phyloP scores from a whole-genome alignment of 192 early-diverging fungal species.

The Dissophora globulifera region DNA sequence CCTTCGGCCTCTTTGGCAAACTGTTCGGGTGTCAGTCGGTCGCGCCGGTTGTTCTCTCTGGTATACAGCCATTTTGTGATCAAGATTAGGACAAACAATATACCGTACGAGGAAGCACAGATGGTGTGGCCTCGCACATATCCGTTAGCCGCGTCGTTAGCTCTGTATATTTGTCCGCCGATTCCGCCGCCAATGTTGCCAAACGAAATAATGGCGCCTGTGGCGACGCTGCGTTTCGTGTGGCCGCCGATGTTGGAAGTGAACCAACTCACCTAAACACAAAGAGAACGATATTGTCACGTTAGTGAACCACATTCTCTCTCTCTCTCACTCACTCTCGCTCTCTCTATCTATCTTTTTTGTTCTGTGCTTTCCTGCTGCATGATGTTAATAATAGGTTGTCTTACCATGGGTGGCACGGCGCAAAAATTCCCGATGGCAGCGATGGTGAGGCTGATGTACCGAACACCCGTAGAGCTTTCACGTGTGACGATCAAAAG shows the following conservation, averaged over 20 bases:
- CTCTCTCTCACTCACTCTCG: neutral
- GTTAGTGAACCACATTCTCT: slow-evolving; percentile 66
- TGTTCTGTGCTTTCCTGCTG: slow-evolving; percentile 66
- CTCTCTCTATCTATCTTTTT: neutral
- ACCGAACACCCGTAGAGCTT: slow-evolving; percentile 27
- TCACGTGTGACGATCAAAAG: slow-evolving; percentile 46
- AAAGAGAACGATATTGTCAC: slow-evolving; percentile 54
- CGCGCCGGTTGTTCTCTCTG: slow-evolving; percentile 67
- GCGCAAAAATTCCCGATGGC: slow-evolving; percentile 55
- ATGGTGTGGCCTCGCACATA: slow-evolving; percentile 59
- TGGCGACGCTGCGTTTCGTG: slow-evolving; percentile 72
- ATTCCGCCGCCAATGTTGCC: slow-evolving; percentile 79
- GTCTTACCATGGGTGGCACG: slow-evolving; percentile 69
- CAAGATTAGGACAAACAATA: slow-evolving; percentile 58
- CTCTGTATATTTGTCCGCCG: slow-evolving; percentile 75
- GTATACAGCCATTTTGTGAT: slow-evolving; percentile 58
- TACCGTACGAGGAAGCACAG: slow-evolving; percentile 56
- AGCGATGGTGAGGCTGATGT: slow-evolving; percentile 46
- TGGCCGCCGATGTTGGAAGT: slow-evolving; percentile 76
- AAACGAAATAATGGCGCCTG: slow-evolving; percentile 69
- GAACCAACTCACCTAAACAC: slow-evolving; percentile 50
- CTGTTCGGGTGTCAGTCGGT: slow-evolving; percentile 59
- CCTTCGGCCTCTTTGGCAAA: slow-evolving; percentile 47
- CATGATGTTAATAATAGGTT: too few species aligned
- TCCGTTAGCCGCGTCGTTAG: slow-evolving; percentile 61